Conservation (phyloP, 768 basidiomycete genomes). For the Suillus brevipes region DNA sequence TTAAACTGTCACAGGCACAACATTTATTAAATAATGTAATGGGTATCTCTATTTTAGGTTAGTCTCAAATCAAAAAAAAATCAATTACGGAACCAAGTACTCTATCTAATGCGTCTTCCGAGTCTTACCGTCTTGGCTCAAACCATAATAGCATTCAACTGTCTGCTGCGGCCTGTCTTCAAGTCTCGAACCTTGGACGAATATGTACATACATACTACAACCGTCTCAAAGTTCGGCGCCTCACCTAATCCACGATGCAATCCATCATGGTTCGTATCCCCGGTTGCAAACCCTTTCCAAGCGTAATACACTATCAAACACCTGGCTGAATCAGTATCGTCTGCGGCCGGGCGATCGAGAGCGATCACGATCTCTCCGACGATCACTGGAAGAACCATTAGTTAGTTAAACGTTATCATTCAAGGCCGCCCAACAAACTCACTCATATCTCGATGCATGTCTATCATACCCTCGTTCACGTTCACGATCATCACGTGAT, state of each 20-base stretch:
- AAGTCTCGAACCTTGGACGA: slow-evolving; percentile 9
- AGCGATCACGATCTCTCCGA: slow-evolving; percentile 71
- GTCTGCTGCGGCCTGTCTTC: slow-evolving; percentile 1
- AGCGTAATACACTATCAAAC: slow-evolving; percentile 4
- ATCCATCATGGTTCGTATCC: slow-evolving; percentile 10
- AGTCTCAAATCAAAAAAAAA: neutral
- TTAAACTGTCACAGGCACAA: slow-evolving; percentile 38
- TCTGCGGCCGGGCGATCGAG: slow-evolving; percentile 68
- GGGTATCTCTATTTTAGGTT: slow-evolving; percentile 13
- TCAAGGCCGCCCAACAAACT: slow-evolving; percentile 32
- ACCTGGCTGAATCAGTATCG: slow-evolving; percentile 44
- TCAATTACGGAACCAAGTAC: neutral
- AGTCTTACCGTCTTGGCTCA: neutral
- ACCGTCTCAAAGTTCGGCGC: slow-evolving; percentile 12
- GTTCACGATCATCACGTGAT: slow-evolving; percentile 64
- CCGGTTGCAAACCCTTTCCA: slow-evolving; percentile 4
- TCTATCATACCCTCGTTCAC: slow-evolving; percentile 69
- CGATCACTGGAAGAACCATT: slow-evolving; percentile 49
- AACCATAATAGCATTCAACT: slow-evolving; percentile 9
- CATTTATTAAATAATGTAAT: slow-evolving; percentile 26
- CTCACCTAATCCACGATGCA: slow-evolving; percentile 32
- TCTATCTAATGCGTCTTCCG: slow-evolving; percentile 14
- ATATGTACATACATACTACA: slow-evolving; percentile 1
- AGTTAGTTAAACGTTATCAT: slow-evolving; percentile 23
- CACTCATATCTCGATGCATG: slow-evolving; percentile 72